Base-by-base conservation (phyloP, 305 asterid species). In the Lippia alba region DNA sequence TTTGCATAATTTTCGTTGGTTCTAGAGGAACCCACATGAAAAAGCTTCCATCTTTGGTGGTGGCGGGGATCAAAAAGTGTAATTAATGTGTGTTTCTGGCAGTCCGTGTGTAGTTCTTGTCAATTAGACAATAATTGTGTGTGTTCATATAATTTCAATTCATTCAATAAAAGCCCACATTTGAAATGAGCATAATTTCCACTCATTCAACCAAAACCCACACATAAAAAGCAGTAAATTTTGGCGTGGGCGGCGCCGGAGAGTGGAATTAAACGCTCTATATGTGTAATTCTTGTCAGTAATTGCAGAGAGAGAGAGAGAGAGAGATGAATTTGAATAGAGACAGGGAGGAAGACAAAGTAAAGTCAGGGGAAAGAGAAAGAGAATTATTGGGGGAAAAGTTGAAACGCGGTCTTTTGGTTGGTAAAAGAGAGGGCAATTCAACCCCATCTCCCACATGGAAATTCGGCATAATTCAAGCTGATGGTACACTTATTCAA, bases 401-500 rank as follows among this genome's bases (percentile, higher is more conserved):
- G 86, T 81, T 84, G 89, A 87, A 79, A 77, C 76, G 83, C 72
- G 89, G 92, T 79, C 74, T 78, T 81, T 81, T 81, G 73, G 76
- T 82, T 67, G 89, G 90, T 74, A 87, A 84, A 86, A 87, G 87
- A 64, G 96, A 82, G 80, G 91, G 90, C 67, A 89, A 76, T 66
- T 80, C 82, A 1, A 93, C 98, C 50, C 98, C 97, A 10, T 79
- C 96, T 16, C 87, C 92, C 20, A 76, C 85, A 55, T 91, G 98
- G 97, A 88, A 80, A 79, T 81, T 83, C 66, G 93, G 91, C 54
- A 46, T 82, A 72, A 49, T 80, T 72, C 87, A 83, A 70, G 66
- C 74, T 34, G 94, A 89, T 73, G 91, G 88, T 14, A 84, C 90
- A 60, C 74, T 84, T 32, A 74, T 82, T 75, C 87, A 84, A 66